Conservation (phyloP, 1,284 basidiomycete species). For the Trichosporon sp. region DNA sequence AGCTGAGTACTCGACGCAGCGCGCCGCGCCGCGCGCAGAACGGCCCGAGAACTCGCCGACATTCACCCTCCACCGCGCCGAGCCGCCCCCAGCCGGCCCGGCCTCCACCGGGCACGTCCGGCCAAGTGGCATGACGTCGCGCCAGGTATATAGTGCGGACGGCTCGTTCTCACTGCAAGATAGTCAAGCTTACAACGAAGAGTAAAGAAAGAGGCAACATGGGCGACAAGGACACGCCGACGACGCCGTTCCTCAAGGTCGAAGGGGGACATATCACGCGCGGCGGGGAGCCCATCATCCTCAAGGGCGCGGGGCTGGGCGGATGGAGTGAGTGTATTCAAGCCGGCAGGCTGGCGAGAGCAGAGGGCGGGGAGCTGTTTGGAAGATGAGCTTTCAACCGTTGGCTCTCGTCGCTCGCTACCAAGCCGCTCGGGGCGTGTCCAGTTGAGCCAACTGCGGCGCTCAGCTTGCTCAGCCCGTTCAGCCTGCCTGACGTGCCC, state of each 20-base stretch:
- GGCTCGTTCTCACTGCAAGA: background rate
- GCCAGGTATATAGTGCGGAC: background rate
- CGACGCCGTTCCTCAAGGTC: conserved; percentile 6
- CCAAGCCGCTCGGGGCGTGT: too few species aligned
- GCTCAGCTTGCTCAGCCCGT: too few species aligned
- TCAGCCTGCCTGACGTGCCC: too few species aligned
- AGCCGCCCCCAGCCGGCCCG: background rate
- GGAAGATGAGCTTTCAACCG: too few species aligned
- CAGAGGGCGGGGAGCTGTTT: background rate
- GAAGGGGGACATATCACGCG: conserved; percentile 25
- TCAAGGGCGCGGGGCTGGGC: conserved; percentile 44
- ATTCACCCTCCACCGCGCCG: background rate
- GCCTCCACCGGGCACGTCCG: background rate
- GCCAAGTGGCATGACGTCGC: background rate
- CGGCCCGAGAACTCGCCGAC: background rate
- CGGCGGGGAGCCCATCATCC: conserved; percentile 31
- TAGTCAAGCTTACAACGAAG: background rate
- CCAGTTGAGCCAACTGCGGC: too few species aligned
- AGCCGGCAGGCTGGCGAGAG: background rate
- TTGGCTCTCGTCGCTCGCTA: too few species aligned
- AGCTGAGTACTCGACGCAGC: too few species aligned
- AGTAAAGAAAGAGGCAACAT: background rate
- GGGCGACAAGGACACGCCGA: background rate
- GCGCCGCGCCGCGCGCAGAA: too few species aligned
- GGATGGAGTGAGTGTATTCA: conserved; percentile 40